Base-by-base conservation (phyloP, 345 rosid species). In the Syzygium oleosum region DNA sequence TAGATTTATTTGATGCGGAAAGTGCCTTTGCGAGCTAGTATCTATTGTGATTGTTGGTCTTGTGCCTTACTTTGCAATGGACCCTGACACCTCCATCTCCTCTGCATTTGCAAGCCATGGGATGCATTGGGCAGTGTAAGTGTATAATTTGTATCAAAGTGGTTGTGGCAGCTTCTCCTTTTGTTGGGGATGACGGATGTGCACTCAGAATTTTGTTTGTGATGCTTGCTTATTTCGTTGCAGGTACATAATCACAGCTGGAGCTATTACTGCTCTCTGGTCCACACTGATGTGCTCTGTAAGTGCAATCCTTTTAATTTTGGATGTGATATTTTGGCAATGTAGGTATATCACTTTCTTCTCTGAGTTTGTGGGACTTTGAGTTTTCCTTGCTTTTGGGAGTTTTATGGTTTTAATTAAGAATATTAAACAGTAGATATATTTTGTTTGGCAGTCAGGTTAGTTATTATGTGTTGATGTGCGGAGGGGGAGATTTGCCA, bases 41-140 rank as follows among this genome's bases (percentile, higher is more conserved):
- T 98, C 99, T 34, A 80, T 92, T 84, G 98, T 98, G 17, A 90
- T 98, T 90, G 99, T 98, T 87, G 99, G 99, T 88, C 92, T 98
- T 89, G 96, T 96, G 59, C 99, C 99, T 83, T 98, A 98, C 89
- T 95, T 95, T 91, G 94, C 93, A 31, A 94, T 98, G 98, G 97
- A 98, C 91, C 99, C 99, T 12, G 99, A 98, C 91, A 98, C 99
- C 58, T 99, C 99, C 12, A 98, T 98, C 84, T 98, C 99, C 53
- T 93, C 99, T 78, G 99, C 99, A 88, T 98, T 98, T 90, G 91
- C 98, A 90, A 90, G 90, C 88, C 92, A 94, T 89, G 99, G 95
- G 89, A 96, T 98, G 99, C 96, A 94, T 58, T 98, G 99, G 99
- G 98, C 98, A 16, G 97, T 95, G 99, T 98, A 93, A 93, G 99